Base-by-base conservation (phyloP, 306 rosid genomes). In the Gillenia trifoliata region DNA sequence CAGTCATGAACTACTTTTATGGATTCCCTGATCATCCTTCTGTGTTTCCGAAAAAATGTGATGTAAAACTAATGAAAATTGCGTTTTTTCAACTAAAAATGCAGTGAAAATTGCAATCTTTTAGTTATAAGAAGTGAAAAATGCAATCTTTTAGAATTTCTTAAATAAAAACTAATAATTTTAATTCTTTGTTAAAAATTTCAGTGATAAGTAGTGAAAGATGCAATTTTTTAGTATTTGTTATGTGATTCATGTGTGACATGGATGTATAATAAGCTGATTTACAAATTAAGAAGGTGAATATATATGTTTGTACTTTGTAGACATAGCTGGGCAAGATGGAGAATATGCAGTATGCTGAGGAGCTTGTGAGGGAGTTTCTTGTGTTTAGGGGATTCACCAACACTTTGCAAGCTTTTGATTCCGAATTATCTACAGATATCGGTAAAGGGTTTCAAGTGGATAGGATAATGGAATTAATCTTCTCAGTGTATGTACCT, bases 291-390 rank as follows among this genome's bases (percentile, higher is more conserved):
- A 25, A 56, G 28, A 74, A 78, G 68, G n/a, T 69, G 15, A 36
- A 5, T 10, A 23, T 55, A 57, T 11, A 31, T 57, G 56, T 31
- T 64, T 69, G 43, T 43, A 41, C 47, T 31, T 64, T 69, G 43
- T 43, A 41, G 78, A 74, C 75, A 11, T 66, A 38, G 76, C 49
- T 59, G 5, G 62, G 34, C 34, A 65, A 15, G 65, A 87, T 90
- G 96, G 98, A 91, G 91, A 92, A 90, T 75, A 88, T 94, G 93
- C 91, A 64, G 78, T 89, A 90, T 67, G 97, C 96, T 1, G 99
- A 94, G 81, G 99, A 94, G 86, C 87, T 94, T 68, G 93, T 89
- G 65, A 81, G 96, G 77, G 99, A 94, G 80, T 94, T 91, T 82
- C 93, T 94, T 49, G 87, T 92, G 10, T 94, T 94, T 68, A 80